Conservation (phyloP, 2,329 filamentous ascomycete species). For the Apiospora hydei region DNA sequence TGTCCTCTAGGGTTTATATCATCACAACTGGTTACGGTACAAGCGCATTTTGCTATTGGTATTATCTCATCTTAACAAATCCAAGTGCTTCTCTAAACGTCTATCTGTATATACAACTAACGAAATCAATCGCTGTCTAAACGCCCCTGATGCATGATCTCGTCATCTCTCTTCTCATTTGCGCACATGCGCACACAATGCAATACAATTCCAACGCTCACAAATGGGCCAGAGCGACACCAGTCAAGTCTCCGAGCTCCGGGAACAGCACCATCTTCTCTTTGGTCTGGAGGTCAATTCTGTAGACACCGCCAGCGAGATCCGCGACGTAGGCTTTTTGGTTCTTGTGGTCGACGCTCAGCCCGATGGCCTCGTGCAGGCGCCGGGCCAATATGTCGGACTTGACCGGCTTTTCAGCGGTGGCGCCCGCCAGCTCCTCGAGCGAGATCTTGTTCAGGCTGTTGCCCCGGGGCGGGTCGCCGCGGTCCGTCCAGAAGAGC, state of each 20-base stretch:
- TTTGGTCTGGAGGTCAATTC: slow-evolving; percentile 25
- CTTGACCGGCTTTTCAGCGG: neutral
- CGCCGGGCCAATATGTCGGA: slow-evolving; percentile 30
- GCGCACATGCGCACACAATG: no score
- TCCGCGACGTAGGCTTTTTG: slow-evolving; percentile 29
- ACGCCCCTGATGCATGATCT: slow-evolving; percentile 6
- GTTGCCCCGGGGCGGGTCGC: slow-evolving; percentile 63
- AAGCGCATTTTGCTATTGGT: neutral
- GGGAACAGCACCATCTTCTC: slow-evolving; percentile 29
- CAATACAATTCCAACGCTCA: no score
- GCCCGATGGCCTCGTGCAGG: slow-evolving; percentile 31
- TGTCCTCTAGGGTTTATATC: no score
- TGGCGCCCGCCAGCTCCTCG: slow-evolving; percentile 27
- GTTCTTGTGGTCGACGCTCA: slow-evolving; percentile 27
- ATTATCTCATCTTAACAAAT: neutral
- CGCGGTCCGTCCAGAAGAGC: slow-evolving; percentile 69
- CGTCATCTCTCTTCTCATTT: neutral
- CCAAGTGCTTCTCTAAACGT: neutral
- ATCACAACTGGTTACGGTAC: no score
- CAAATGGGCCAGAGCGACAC: slow-evolving; percentile 24
- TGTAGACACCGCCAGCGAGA: slow-evolving; percentile 29
- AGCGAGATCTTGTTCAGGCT: slow-evolving; percentile 52
- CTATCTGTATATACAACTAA: neutral
- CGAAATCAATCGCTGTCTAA: neutral
- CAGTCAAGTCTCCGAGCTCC: slow-evolving; percentile 28